phyloP scores from a whole-genome alignment of 257 asterid genomes.

The Leonotis leonurus region DNA sequence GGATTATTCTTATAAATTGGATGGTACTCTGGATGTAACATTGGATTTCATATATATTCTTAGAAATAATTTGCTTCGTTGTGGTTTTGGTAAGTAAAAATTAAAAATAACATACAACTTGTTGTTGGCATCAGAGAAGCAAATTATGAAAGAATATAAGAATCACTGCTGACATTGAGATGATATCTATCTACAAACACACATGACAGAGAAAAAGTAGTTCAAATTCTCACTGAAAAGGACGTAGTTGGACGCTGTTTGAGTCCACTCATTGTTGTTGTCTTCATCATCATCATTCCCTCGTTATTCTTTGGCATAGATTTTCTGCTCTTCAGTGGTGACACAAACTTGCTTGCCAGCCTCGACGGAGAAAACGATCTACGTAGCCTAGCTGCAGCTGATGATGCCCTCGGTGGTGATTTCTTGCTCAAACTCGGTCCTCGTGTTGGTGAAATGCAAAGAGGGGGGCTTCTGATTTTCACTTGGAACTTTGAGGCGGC shows the following conservation, averaged over 20 bases:
- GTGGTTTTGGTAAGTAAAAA: too few species aligned
- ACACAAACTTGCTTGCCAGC: conserved; percentile 22
- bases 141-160: too few species aligned
- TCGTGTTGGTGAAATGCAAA: conserved; percentile 50
- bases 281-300: conserved; percentile 35
- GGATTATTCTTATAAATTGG: too few species aligned
- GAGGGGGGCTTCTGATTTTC: conserved; percentile 37
- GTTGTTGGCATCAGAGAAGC: too few species aligned
- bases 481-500: conserved; percentile 26
- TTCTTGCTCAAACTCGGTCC: conserved; percentile 25
- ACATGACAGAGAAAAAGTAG: background rate
- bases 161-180: conserved; percentile 44
- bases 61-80: too few species aligned
- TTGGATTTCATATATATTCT: too few species aligned
- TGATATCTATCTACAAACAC: conserved; percentile 36
- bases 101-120: too few species aligned
- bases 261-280: conserved; percentile 63
- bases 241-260: conserved; percentile 55
- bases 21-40: too few species aligned
- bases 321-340: conserved; percentile 24
- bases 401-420: conserved; percentile 32
- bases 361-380: conserved; percentile 31
- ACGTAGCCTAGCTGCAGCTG: conserved; percentile 13
- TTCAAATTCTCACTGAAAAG: conserved; percentile 36
- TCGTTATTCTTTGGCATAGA: conserved; percentile 30